Evolutionary conservation across 2,329 filamentous ascomycete species (phyloP).

Genomic region (Fusarium torulosum): DNA sequence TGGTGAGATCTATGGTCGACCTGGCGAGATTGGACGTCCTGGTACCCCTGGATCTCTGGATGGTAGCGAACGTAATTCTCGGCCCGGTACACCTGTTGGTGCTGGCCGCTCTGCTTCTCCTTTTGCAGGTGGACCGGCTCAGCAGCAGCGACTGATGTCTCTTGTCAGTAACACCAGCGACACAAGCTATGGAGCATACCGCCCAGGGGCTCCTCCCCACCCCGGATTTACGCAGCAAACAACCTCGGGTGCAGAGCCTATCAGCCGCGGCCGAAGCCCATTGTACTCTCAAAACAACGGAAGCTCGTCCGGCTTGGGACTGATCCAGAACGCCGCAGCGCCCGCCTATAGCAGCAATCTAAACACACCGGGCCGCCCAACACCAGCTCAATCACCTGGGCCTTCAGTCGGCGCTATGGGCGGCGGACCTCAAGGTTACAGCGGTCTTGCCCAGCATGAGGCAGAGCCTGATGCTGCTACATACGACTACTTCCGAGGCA

Average conservation of each 20-base stretch:
- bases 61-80: constrained; percentile 58
- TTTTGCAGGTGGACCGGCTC: constrained; percentile 50
- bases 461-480: constrained; percentile 50
- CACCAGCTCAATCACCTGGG: constrained; percentile 51
- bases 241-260: constrained; percentile 41
- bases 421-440: constrained; percentile 71
- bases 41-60: constrained; percentile 70
- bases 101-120: constrained; percentile 46
- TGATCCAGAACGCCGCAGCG: constrained; percentile 66
- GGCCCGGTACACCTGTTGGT: constrained; percentile 63
- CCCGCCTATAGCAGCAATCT: constrained; percentile 59
- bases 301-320: constrained; percentile 65
- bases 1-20: constrained; percentile 73
- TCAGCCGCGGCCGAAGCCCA: constrained; percentile 58
- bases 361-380: constrained; percentile 41
- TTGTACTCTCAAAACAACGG: constrained; percentile 66
- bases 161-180: constrained; percentile 44
- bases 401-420: constrained; percentile 65
- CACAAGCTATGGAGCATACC: constrained; percentile 50
- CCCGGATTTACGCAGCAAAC: constrained; percentile 45
- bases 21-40: constrained; percentile 70
- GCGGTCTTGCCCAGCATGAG: constrained; percentile 68
- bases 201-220: constrained; percentile 28
- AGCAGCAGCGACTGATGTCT: constrained; percentile 47
- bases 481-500: constrained; percentile 70